Percentiles rank a stretch among this genome's conserved stretches.
These are phyloP conservation scores for Lactarius vividus DNA, from an alignment of 768 basidiomycete genomes.

Conservation along the genomic window DNA sequence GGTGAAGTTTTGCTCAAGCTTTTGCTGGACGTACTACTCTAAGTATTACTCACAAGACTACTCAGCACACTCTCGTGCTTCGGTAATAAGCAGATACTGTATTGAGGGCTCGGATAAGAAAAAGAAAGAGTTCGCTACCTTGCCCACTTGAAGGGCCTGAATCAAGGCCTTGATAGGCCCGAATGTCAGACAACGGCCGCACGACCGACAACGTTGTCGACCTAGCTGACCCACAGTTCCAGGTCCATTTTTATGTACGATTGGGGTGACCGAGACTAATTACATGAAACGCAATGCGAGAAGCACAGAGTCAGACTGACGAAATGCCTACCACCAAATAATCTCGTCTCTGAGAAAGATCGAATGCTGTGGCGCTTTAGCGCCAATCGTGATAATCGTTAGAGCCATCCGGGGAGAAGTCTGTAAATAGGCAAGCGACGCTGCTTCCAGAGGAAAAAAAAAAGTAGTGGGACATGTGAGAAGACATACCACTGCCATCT, in stretches of 20 bases:
- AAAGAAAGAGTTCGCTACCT: too few species aligned
- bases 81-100: too few species aligned
- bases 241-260: not conserved
- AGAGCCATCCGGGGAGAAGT: not conserved
- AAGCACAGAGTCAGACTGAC: not conserved
- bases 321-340: not conserved
- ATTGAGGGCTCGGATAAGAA: too few species aligned
- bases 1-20: too few species aligned
- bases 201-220: not conserved
- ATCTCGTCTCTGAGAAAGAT: not conserved
- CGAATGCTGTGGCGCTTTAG: not conserved
- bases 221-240: not conserved
- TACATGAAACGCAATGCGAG: not conserved
- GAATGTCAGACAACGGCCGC: not conserved
- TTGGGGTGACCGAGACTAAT: not conserved
- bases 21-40: too few species aligned
- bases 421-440: conserved; percentile 4
- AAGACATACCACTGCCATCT: conserved; percentile 30
- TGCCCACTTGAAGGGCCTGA: too few species aligned
- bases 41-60: too few species aligned
- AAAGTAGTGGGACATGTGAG: not conserved
- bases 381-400: conserved; percentile 5
- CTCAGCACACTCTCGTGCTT: too few species aligned
- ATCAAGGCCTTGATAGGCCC: too few species aligned
- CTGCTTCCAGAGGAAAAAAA: not conserved